Base-by-base conservation (phyloP, 805 yeast genomes). In the Monosporozyma yasuniensis region DNA sequence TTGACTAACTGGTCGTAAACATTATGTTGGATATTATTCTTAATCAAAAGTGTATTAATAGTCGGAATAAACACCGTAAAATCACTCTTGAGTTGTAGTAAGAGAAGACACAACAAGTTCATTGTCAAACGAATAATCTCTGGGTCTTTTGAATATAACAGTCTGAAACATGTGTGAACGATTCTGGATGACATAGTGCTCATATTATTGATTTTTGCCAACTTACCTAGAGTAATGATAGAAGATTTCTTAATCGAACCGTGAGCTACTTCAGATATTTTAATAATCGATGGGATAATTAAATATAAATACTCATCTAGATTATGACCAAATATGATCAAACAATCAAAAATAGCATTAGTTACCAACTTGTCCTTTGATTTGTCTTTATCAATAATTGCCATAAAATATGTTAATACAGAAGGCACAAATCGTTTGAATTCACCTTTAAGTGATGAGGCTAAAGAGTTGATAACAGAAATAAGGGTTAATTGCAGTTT, bases 141-240 rank as follows among this genome's bases (percentile, higher is more conserved):
- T 5, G 78, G 83, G 50, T 70, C 68, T 2, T 64, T 58, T 1
- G 54, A 54, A 4, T 66, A 63, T 22, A 91, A 65, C 0, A 87
- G 80, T 49, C 96, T 68, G 4, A 89, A 64, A 3, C 90, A 65
- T 0, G 96, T 90, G 56, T 90, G 96, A 23, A 91, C 77, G 39
- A 91, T 84, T 52, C 96, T 72, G 0, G 96, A 84, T 0, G 95
- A 81, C 85, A 87, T 83, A 54, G 89, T 96, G 50, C 78, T 80
- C 51, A 91, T 68, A 51, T 79, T 75, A 3, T 89, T 81, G 41
- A 71, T 76, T 55, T 78, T 79, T 1, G 95, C 77, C 19, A 90
- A 66, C 56, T 83, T 82, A 0, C 96, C 96, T 42, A 90, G 73
- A 0, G 95, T 80, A 47, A 81, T 83, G 46, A 90, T 81, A 0